Percentiles rank a stretch among this genome's conserved stretches.
phyloP scores from a whole-genome alignment of 2,329 filamentous ascomycete genomes.

The Fusarium verrucosum region DNA sequence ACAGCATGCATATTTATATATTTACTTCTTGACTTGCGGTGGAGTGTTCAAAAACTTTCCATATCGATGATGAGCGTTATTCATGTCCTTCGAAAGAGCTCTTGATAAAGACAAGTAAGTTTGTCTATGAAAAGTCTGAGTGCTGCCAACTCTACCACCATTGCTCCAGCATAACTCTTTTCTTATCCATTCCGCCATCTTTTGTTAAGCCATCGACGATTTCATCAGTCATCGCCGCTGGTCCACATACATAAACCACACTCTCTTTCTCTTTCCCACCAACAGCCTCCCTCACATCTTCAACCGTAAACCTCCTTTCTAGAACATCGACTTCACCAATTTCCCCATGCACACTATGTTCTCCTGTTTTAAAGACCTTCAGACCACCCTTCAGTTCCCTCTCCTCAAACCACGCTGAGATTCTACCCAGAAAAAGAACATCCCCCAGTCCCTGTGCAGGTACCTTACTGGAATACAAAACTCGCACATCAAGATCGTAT shows the following conservation, averaged over 20 bases:
- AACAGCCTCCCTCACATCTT: constrained; percentile 55
- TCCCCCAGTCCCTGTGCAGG: constrained; percentile 43
- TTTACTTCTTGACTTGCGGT: too few relatives aligned
- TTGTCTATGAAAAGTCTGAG: background rate
- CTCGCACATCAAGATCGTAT: constrained; percentile 56
- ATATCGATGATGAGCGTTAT: too few relatives aligned
- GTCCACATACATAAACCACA: constrained; percentile 74
- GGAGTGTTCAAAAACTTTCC: too few relatives aligned
- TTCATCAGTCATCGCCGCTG: constrained; percentile 74
- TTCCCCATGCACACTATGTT: background rate
- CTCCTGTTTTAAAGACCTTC: constrained; percentile 59
- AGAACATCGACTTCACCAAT: constrained; percentile 33
- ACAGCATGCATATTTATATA: background rate
- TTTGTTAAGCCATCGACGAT: constrained; percentile 61
- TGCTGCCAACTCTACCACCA: constrained; percentile 63
- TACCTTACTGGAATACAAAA: constrained; percentile 69
- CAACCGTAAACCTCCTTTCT: constrained; percentile 54
- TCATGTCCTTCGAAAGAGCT: too few relatives aligned
- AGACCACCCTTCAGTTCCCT: constrained; percentile 50
- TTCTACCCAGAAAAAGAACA: constrained; percentile 63
- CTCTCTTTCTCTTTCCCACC: constrained; percentile 45
- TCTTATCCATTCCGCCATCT: constrained; percentile 52
- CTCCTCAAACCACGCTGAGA: constrained; percentile 54
- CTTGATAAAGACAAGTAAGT: too few relatives aligned
- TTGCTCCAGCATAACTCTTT: constrained; percentile 66